Percentiles rank a stretch among this genome's conserved stretches.
phyloP scores from a whole-genome alignment of 208 protist species.

The Leishmania gerbilli region DNA sequence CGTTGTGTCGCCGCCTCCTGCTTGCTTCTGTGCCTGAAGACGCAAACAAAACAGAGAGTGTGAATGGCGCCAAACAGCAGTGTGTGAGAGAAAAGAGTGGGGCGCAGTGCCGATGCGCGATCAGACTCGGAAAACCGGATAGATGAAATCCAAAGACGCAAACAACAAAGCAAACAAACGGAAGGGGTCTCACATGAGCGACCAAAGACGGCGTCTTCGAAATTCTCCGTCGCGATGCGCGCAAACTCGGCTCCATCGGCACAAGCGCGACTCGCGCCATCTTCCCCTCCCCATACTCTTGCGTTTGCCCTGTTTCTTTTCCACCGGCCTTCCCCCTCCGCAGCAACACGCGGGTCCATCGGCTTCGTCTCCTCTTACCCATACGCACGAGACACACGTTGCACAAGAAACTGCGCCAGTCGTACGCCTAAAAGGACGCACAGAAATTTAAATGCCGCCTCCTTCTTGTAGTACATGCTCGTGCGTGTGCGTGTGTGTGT shows the following conservation, averaged over 20 bases:
- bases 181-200: not conserved
- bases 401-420: not conserved
- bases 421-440: not conserved
- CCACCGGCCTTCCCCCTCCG: not conserved
- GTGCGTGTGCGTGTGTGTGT: not conserved
- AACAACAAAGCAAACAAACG: not conserved
- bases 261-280: not conserved
- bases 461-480: not conserved
- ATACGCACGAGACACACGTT: not conserved
- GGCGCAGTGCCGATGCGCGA: not conserved
- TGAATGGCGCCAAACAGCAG: not conserved
- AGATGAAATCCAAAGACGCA: not conserved
- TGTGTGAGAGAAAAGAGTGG: not conserved
- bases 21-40: not conserved
- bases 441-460: not conserved
- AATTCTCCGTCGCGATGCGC: not conserved
- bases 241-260: not conserved
- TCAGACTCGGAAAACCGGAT: not conserved
- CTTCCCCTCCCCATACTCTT: not conserved
- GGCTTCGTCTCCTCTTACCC: not conserved
- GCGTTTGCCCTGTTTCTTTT: not conserved
- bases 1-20: not conserved
- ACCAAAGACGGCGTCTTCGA: not conserved
- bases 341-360: not conserved
- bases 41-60: not conserved